These are phyloP conservation scores for Solanum acaule DNA, from an alignment of 257 asterid species.

Conservation along the genomic window DNA sequence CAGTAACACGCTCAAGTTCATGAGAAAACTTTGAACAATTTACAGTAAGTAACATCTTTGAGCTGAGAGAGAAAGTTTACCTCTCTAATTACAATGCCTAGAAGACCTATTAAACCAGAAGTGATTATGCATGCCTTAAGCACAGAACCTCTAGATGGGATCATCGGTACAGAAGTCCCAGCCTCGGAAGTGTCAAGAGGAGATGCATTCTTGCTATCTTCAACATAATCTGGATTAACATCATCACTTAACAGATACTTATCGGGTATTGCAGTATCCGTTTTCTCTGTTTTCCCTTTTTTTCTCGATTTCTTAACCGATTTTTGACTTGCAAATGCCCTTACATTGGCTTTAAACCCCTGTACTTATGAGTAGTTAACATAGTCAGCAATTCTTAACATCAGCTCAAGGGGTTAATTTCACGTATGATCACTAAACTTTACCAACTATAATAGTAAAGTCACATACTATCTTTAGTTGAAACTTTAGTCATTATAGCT, in stretches of 20 bases:
- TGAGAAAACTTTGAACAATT: neutral
- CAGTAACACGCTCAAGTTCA: neutral
- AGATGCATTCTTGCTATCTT: slow-evolving; percentile 11
- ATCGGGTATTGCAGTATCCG: slow-evolving; percentile 11
- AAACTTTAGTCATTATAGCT: neutral
- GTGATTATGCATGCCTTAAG: slow-evolving; percentile 77
- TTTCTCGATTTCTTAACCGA: slow-evolving; percentile 35
- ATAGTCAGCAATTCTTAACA: neutral
- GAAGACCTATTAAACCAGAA: slow-evolving; percentile 47
- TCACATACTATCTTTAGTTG: neutral
- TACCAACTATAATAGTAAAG: neutral
- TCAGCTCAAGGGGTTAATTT: neutral
- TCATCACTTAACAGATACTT: slow-evolving; percentile 16
- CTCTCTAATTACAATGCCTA: slow-evolving; percentile 67
- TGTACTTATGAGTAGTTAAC: slow-evolving; percentile 2
- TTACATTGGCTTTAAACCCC: slow-evolving; percentile 27
- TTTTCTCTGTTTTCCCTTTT: slow-evolving; percentile 18
- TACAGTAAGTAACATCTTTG: neutral
- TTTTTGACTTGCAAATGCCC: slow-evolving; percentile 41
- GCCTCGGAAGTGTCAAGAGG: slow-evolving; percentile 16
- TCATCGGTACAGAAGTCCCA: neutral
- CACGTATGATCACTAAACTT: neutral
- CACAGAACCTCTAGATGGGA: slow-evolving; percentile 63
- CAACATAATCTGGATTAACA: slow-evolving; percentile 14
- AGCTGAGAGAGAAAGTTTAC: slow-evolving; percentile 17